phyloP scores from a whole-genome alignment of 345 rosid species.

The Euclidium syriacum region DNA sequence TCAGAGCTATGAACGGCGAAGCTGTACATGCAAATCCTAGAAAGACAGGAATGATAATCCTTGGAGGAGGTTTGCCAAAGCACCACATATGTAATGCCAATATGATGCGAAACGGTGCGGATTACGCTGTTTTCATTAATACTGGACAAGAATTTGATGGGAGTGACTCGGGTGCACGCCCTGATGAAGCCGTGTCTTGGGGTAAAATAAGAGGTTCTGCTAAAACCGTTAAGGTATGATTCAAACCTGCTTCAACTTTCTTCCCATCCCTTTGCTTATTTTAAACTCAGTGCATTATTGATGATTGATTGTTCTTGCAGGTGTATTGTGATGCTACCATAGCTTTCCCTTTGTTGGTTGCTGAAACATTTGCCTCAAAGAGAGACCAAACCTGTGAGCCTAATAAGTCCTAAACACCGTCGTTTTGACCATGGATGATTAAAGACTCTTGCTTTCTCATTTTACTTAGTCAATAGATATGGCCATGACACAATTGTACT shows the following conservation, averaged over 20 bases:
- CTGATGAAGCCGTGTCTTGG: constrained; percentile 97
- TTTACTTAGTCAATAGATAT: neutral
- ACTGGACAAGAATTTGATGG: constrained; percentile 97
- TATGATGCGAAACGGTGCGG: constrained; percentile 95
- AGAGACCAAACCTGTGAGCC: constrained; percentile 18
- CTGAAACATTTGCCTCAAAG: constrained; percentile 81
- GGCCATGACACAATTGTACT: neutral
- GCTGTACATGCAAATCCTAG: constrained; percentile 78
- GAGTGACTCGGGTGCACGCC: constrained; percentile 93
- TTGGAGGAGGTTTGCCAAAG: constrained; percentile 93
- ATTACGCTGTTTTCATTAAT: constrained; percentile 83
- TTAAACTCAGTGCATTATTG: neutral
- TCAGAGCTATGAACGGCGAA: constrained; percentile 73
- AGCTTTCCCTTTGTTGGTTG: constrained; percentile 88
- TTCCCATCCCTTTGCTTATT: neutral
- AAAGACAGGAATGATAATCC: constrained; percentile 82
- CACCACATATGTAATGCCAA: constrained; percentile 98
- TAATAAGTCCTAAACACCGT: constrained; percentile 7
- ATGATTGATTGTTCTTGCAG: constrained; percentile 33
- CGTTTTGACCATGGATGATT: neutral
- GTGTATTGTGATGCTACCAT: constrained; percentile 96
- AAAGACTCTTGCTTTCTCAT: neutral
- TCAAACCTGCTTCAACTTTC: neutral
- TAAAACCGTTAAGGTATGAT: constrained; percentile 68
- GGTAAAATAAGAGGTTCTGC: constrained; percentile 87